phyloP scores from a whole-genome alignment of 78 protist genomes.

The Speleostelium caveatum region DNA sequence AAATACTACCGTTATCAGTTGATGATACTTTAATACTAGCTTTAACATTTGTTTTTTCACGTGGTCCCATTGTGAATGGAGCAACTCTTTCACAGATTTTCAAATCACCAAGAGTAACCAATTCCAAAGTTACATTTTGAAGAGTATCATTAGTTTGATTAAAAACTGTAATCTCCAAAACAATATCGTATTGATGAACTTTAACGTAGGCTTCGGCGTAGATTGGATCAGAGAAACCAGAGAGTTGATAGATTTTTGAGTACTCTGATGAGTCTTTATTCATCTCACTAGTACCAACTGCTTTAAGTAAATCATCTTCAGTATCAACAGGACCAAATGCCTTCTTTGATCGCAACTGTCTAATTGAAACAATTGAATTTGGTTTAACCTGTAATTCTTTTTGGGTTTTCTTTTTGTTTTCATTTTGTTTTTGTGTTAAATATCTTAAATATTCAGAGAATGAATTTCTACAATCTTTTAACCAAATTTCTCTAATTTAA shows the following conservation, averaged over 20 bases:
- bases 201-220: constrained; percentile 97
- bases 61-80: constrained; percentile 88
- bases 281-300: background rate
- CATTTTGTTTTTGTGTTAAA: constrained; percentile 5
- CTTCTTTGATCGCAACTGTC: constrained; percentile 80
- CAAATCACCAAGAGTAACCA: constrained; percentile 96
- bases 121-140: constrained; percentile 94
- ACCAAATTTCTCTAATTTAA: constrained; percentile 34
- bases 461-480: constrained; percentile 78
- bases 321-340: constrained; percentile 74
- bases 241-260: constrained; percentile 90
- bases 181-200: constrained; percentile 97
- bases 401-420: constrained; percentile 37
- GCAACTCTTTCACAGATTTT: constrained; percentile 95
- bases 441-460: constrained; percentile 43
- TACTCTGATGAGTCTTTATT: constrained; percentile 57
- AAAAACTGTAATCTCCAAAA: constrained; percentile 85
- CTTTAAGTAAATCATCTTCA: constrained; percentile 54
- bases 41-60: constrained; percentile 73
- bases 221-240: constrained; percentile 95
- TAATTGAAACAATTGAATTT: constrained; percentile 82
- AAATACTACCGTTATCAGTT: constrained; percentile 97
- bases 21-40: constrained; percentile 94
- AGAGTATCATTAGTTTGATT: constrained; percentile 94
- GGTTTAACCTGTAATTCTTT: constrained; percentile 69